Percentiles rank a stretch among this genome's conserved stretches.
phyloP scores from a whole-genome alignment of 116 monocot genomes.

The Papilionanthe hybrid region DNA sequence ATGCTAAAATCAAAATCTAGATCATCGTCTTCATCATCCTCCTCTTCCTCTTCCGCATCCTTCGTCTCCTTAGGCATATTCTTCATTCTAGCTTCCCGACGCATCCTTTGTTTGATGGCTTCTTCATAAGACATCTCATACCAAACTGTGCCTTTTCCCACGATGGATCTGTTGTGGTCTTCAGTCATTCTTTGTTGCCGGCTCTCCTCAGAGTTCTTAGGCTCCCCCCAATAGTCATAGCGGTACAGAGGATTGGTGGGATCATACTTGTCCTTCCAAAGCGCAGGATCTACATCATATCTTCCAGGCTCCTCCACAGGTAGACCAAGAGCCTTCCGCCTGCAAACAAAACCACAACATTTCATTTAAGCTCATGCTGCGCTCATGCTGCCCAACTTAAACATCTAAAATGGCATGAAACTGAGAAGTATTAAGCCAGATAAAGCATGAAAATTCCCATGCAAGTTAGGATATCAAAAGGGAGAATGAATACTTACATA shows the following conservation, averaged over 20 bases:
- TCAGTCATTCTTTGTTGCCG: conserved; percentile 47
- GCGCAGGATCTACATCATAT: conserved; percentile 51
- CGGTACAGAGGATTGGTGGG: conserved; percentile 66
- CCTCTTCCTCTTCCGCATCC: conserved; percentile 12
- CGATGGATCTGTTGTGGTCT: conserved; percentile 63
- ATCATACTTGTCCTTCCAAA: conserved; percentile 62
- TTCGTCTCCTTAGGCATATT: conserved; percentile 16
- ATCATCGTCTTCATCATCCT: conserved; percentile 50
- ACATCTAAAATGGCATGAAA: background rate
- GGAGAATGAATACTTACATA: conserved; percentile 33
- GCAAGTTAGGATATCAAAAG: background rate
- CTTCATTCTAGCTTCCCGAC: conserved; percentile 38
- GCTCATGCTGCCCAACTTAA: background rate
- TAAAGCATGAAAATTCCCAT: background rate
- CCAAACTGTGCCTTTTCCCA: conserved; percentile 70
- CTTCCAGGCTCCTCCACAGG: conserved; percentile 88
- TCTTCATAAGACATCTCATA: conserved; percentile 91
- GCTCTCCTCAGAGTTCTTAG: conserved; percentile 75
- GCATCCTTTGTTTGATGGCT: conserved; percentile 51
- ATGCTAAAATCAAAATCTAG: conserved; percentile 71
- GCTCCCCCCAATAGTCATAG: conserved; percentile 90
- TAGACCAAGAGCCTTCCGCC: conserved; percentile 78
- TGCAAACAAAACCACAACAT: conserved; percentile 15
- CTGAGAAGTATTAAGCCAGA: background rate
- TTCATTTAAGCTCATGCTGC: background rate